Evolutionary conservation across 164 flowering plant genomes (phyloP).

Genomic region (Sedum album): DNA sequence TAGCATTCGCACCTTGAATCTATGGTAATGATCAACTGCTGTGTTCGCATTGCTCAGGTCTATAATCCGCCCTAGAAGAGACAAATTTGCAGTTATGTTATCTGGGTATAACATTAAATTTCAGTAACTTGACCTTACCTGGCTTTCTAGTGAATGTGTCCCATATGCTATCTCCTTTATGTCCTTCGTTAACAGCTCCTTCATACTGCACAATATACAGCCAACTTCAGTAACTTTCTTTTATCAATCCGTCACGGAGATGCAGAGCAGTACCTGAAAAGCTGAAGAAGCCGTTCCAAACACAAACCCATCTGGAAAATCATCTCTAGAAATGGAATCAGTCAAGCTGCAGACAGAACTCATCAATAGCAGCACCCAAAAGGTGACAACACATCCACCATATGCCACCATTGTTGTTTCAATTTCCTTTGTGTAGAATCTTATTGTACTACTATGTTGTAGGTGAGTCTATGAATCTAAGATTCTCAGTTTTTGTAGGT

Average conservation of each 20-base stretch:
- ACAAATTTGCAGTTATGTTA: too few relatives aligned
- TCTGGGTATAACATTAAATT: too few relatives aligned
- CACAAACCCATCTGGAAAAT: slow-evolving; percentile 64
- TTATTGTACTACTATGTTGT: neutral
- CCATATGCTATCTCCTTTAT: slow-evolving; percentile 77
- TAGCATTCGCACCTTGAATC: slow-evolving; percentile 45
- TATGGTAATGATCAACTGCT: slow-evolving; percentile 83
- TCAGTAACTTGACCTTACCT: slow-evolving; percentile 23
- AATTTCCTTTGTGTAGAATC: too few relatives aligned
- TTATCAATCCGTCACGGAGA: neutral
- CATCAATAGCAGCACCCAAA: neutral
- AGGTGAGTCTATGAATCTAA: neutral
- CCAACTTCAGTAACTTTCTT: neutral
- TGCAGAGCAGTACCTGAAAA: slow-evolving; percentile 45
- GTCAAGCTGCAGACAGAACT: neutral
- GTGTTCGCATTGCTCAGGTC: slow-evolving; percentile 83
- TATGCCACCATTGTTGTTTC: neutral
- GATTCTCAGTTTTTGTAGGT: neutral
- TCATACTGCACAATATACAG: slow-evolving; percentile 41
- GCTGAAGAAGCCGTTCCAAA: slow-evolving; percentile 95
- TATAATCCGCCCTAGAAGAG: slow-evolving; percentile 52
- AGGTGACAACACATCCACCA: neutral
- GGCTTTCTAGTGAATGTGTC: slow-evolving; percentile 57
- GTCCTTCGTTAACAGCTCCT: slow-evolving; percentile 81
- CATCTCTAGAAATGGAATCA: slow-evolving; percentile 39